These are phyloP conservation scores for Megacollybia marginata DNA, from an alignment of 768 basidiomycete genomes.

Conservation along the genomic window DNA sequence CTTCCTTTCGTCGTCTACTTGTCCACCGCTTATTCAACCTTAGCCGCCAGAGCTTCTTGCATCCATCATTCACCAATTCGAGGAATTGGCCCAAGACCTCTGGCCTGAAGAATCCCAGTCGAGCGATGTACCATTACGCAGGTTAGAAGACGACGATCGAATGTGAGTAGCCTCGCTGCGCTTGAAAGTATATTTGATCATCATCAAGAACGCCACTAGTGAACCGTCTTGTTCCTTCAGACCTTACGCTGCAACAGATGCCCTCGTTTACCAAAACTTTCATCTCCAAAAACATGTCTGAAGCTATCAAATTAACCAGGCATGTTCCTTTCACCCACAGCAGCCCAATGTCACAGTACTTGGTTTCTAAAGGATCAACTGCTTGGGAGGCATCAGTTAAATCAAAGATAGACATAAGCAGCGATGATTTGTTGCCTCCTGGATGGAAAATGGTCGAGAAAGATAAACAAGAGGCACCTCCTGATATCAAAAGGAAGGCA, in stretches of 20 bases:
- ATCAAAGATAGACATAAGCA: constrained; percentile 35
- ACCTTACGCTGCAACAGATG: constrained; percentile 40
- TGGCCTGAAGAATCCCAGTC: constrained; percentile 32
- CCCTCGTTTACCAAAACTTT: constrained; percentile 48
- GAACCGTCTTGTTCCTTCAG: constrained; percentile 41
- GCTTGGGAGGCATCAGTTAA: constrained; percentile 72
- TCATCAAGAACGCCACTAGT: constrained; percentile 29
- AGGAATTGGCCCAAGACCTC: constrained; percentile 41
- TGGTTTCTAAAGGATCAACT: constrained; percentile 64
- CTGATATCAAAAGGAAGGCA: constrained; percentile 45
- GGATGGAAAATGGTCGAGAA: constrained; percentile 72
- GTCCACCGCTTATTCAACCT: constrained; percentile 11
- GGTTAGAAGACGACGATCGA: constrained; percentile 40
- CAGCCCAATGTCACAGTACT: constrained; percentile 66
- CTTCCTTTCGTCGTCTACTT: constrained; percentile 9
- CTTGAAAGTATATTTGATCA: neutral
- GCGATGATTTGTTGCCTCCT: constrained; percentile 53
- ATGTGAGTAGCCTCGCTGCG: constrained; percentile 42
- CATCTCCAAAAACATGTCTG: constrained; percentile 49
- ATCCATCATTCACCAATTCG: constrained; percentile 45
- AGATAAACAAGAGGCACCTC: constrained; percentile 26
- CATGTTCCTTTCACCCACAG: constrained; percentile 42
- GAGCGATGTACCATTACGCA: neutral
- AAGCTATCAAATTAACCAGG: constrained; percentile 58
- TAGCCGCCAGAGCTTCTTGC: constrained; percentile 68